Conservation (phyloP, 129 eudicot species). For the Flaveria robusta region DNA sequence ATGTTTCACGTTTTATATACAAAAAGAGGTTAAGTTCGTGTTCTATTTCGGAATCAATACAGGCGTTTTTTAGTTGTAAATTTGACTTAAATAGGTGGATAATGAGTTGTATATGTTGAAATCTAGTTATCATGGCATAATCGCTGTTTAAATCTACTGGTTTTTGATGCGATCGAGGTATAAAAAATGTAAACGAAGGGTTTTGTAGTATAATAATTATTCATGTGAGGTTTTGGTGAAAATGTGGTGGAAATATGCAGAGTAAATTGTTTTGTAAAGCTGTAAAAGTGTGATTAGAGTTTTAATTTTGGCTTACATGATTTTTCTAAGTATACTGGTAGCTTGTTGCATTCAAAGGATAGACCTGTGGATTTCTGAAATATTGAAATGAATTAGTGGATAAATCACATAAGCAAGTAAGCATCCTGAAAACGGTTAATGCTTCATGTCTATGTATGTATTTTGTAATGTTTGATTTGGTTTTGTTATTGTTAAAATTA, state of each 20-base stretch:
- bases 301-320: no score
- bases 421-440: background rate
- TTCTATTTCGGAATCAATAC: background rate
- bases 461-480: background rate
- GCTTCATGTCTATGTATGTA: background rate
- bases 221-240: no score
- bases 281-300: no score
- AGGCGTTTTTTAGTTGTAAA: background rate
- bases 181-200: background rate
- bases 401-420: background rate
- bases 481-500: background rate
- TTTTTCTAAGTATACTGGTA: no score
- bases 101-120: background rate
- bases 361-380: background rate
- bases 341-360: background rate
- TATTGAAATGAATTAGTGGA: background rate
- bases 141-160: no score
- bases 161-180: background rate
- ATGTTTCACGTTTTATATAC: background rate
- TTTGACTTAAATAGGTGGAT: background rate
- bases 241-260: background rate
- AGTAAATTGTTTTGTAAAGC: background rate
- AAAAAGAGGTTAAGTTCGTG: background rate
- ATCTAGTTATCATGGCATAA: background rate
- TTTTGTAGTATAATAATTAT: no score